A percentile compares a stretch with the other conserved stretches of the same genome.
These are phyloP conservation scores for Xylaria flabelliformis DNA, from an alignment of 495 filamentous ascomycete genomes.

Conservation along the genomic window DNA sequence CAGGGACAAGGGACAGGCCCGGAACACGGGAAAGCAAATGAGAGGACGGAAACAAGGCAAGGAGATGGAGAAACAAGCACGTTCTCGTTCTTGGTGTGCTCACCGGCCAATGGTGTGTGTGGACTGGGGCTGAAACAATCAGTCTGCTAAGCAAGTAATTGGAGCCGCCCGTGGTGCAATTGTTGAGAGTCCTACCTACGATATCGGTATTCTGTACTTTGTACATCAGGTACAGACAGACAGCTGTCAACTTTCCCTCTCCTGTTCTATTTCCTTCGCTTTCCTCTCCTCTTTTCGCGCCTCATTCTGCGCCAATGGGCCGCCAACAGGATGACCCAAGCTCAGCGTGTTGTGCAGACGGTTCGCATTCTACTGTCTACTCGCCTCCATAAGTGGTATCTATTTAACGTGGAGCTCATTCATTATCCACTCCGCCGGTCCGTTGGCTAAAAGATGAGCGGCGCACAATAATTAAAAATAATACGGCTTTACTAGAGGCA, in stretches of 20 bases:
- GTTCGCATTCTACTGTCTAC: conserved; percentile 3
- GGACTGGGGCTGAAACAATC: conserved; percentile 15
- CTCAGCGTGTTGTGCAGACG: not conserved
- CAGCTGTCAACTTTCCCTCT: conserved; percentile 16
- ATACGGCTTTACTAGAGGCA: not conserved
- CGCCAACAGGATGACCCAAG: not conserved
- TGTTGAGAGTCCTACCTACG: not conserved
- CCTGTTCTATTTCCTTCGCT: not conserved
- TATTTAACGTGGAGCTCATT: conserved; percentile 13
- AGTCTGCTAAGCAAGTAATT: not conserved
- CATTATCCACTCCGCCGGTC: conserved; percentile 12
- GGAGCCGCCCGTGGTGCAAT: not conserved
- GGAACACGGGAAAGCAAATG: conserved; percentile 19
- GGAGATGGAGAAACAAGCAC: not conserved
- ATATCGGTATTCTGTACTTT: not conserved
- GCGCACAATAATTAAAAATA: not conserved
- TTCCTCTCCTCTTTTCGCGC: not conserved
- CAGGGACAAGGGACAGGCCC: not conserved
- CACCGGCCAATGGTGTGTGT: not conserved
- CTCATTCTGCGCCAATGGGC: not conserved
- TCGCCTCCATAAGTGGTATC: not conserved
- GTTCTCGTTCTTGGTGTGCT: conserved; percentile 9
- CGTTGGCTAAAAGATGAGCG: conserved; percentile 15
- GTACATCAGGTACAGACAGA: not conserved
- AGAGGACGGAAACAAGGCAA: conserved; percentile 12